Conservation (phyloP, 1,284 basidiomycete species). For the Kwoniella shivajii region DNA sequence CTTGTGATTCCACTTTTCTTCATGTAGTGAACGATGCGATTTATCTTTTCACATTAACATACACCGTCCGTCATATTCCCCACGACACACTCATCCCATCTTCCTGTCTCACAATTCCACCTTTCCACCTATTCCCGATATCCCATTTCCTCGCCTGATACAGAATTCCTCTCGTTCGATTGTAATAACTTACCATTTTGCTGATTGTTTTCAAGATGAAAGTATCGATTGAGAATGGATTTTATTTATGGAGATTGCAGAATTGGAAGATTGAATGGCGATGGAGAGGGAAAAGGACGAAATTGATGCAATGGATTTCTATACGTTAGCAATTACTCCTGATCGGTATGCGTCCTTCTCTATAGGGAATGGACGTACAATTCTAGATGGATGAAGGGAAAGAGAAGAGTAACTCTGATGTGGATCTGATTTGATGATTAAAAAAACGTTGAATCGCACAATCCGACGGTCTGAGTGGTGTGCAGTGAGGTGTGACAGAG, state of each 20-base stretch:
- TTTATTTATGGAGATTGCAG: too few relatives aligned
- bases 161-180: too few relatives aligned
- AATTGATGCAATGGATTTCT: background rate
- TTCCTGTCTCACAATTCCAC: background rate
- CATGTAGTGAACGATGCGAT: too few relatives aligned
- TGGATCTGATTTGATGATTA: background rate
- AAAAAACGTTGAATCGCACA: constrained; percentile 14
- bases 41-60: too few relatives aligned
- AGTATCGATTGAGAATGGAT: too few relatives aligned
- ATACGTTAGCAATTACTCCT: background rate
- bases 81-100: too few relatives aligned
- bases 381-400: constrained; percentile 20
- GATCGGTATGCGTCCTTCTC: too few relatives aligned
- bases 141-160: background rate
- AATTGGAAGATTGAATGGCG: background rate
- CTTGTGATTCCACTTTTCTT: background rate
- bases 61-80: too few relatives aligned
- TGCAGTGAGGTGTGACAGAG: background rate
- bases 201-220: constrained; percentile 7
- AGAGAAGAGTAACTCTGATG: background rate
- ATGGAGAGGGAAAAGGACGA: background rate
- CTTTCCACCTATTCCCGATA: background rate
- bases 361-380: too few relatives aligned
- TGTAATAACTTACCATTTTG: constrained; percentile 23
- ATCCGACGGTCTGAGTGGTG: background rate